Evolutionary conservation across 1,284 basidiomycete genomes (phyloP).

Genomic region (Cryptococcus sp.): DNA sequence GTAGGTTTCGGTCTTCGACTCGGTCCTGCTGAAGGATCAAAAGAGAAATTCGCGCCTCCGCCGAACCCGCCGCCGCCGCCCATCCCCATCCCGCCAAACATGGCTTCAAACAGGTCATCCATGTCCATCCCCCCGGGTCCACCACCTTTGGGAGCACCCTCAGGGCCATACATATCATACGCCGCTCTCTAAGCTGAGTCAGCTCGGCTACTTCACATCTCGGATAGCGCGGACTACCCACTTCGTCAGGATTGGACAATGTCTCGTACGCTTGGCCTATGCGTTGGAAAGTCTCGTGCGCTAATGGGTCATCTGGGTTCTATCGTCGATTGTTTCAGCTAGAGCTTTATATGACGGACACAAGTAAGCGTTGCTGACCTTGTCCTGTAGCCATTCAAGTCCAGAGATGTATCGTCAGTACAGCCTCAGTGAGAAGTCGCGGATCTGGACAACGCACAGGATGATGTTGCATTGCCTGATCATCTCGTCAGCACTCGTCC

Average conservation of each 20-base stretch:
- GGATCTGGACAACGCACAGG: conserved; percentile 65
- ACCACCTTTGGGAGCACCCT: conserved; percentile 55
- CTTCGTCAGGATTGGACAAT: conserved; percentile 68
- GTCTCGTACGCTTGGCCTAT: conserved; percentile 90
- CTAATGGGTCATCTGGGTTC: conserved; percentile 58
- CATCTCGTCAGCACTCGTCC: conserved; percentile 18
- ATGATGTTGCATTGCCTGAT: conserved; percentile 82
- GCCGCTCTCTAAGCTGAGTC: conserved; percentile 61
- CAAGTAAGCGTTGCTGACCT: conserved; percentile 54
- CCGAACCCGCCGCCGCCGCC: conserved; percentile 60
- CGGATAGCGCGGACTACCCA: conserved; percentile 11
- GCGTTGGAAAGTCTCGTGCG: conserved; percentile 76
- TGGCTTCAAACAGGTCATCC: conserved; percentile 73
- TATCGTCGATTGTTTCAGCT: conserved; percentile 4
- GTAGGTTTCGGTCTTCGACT: conserved; percentile 52
- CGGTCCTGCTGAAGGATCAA: conserved; percentile 57
- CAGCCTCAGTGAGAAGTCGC: neutral
- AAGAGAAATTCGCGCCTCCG: conserved; percentile 16
- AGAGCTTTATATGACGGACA: neutral
- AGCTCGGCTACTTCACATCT: neutral
- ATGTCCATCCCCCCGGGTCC: conserved; percentile 63
- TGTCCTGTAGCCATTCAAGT: conserved; percentile 41
- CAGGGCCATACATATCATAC: conserved; percentile 81
- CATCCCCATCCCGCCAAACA: conserved; percentile 61
- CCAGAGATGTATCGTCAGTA: neutral